Base-by-base conservation (phyloP, 495 filamentous ascomycete genomes). In the Trichoderma orchidacearum region DNA sequence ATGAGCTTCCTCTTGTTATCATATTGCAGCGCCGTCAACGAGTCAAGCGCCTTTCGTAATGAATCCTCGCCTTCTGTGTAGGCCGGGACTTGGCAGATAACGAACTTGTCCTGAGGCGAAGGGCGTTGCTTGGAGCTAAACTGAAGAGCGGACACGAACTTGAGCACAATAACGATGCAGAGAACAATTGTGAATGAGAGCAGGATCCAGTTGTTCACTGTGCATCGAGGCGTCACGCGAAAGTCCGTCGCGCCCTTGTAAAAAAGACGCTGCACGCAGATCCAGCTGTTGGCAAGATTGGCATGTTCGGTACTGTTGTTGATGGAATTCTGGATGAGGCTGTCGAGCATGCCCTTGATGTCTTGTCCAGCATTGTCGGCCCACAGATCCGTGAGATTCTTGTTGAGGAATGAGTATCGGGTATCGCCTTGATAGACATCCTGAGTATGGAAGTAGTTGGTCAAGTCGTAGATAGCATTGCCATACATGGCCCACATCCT, bases 31-130 rank as follows among this genome's bases (percentile, higher is more conserved):
- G 90, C 89, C 17, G 93, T 96, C 58, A 96, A 77, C 3, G 93
- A 97, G 66, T 98, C 93, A 5, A 98, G 78, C 30, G 89, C 91
- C 64, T 95, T 91, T 51, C 93, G 79, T 21, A 98, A 72, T 18
- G 89, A 85, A 67, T 98, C 91, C 73, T 98, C 93, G 58, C 91
- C 93, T 74, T 98, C 93, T 0, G 93, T 98, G 66, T 98, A 98
- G 12, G 93, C 93, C 18, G 93, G 93, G 54, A 98, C 89, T 69
- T 96, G 86, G 74, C 93, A 97, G 59, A 98, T 96, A 58, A 98
- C 93, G 58, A 98, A 98, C 67, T 96, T 97, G 67, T 98, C 93
- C 70, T 97, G 93, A 27, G 89, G 85, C 17, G 85, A 76, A 4
- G 93, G 93, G 17, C 89, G 86, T 29, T 87, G 84, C 72, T 96